A percentile compares a stretch with the other conserved stretches of the same genome.
phyloP scores from a whole-genome alignment of 164 flowering plant genomes.

The Nymphaea thermarum region DNA sequence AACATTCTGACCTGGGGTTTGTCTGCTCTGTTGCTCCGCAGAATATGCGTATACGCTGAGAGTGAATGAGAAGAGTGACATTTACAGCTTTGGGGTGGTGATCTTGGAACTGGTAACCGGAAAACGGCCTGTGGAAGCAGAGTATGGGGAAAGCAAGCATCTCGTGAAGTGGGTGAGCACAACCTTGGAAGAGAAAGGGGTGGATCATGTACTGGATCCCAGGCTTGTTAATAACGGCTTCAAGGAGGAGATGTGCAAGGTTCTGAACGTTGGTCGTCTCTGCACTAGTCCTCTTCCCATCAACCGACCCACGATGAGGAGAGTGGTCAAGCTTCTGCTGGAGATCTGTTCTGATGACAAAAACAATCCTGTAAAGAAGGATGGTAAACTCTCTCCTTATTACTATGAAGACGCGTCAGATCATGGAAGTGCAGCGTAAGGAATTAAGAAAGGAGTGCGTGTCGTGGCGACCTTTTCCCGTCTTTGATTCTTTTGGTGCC shows the following conservation, averaged over 20 bases:
- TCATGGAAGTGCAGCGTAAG: slow-evolving; percentile 65
- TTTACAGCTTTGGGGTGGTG: slow-evolving; percentile 92
- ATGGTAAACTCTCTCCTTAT: slow-evolving; percentile 73
- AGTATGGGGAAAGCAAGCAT: slow-evolving; percentile 72
- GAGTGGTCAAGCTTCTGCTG: slow-evolving; percentile 72
- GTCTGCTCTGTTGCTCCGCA: slow-evolving; percentile 17
- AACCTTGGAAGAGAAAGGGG: slow-evolving; percentile 71
- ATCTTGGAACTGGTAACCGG: slow-evolving; percentile 81
- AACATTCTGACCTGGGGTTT: neutral
- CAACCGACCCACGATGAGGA: slow-evolving; percentile 87
- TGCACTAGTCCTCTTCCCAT: slow-evolving; percentile 93
- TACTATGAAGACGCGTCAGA: slow-evolving; percentile 71
- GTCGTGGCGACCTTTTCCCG: too few species aligned
- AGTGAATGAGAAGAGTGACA: slow-evolving; percentile 96
- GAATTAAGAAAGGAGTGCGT: too few species aligned
- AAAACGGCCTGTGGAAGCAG: slow-evolving; percentile 67
- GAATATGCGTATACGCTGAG: slow-evolving; percentile 93
- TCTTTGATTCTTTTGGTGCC: too few species aligned
- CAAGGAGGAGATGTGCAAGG: slow-evolving; percentile 70
- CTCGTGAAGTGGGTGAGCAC: slow-evolving; percentile 88
- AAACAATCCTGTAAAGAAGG: slow-evolving; percentile 31
- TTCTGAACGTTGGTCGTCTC: slow-evolving; percentile 69
- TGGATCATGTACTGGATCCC: slow-evolving; percentile 65
- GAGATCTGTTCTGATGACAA: slow-evolving; percentile 39
- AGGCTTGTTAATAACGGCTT: slow-evolving; percentile 53